phyloP scores from a whole-genome alignment of 1,284 basidiomycete species.

The Cystobasidium slooffiae region DNA sequence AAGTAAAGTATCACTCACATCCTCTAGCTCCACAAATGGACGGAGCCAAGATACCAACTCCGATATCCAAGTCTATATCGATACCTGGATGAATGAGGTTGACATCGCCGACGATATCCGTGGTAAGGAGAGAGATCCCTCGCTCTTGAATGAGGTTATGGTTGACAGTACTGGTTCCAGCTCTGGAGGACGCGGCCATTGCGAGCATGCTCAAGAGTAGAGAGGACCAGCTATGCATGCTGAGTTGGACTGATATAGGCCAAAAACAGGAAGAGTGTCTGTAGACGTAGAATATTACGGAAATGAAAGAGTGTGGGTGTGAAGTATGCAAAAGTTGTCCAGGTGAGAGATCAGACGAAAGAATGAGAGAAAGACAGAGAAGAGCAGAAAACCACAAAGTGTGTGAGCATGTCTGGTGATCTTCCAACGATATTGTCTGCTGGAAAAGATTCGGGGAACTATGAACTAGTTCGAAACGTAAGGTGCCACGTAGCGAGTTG shows the following conservation, averaged over 20 bases:
- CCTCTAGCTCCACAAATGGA: slow-evolving; percentile 6
- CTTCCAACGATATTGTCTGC: no score
- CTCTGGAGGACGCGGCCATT: not conserved
- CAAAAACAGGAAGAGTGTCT: no score
- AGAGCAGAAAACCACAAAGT: not conserved
- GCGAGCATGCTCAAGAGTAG: not conserved
- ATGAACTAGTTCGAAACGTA: no score
- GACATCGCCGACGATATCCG: slow-evolving; percentile 11
- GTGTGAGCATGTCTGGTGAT: not conserved
- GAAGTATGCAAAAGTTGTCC: not conserved
- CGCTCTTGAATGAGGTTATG: not conserved
- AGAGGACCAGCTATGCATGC: no score
- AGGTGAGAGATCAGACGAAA: not conserved
- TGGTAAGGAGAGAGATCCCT: not conserved
- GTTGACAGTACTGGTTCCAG: not conserved
- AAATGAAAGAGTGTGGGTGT: not conserved
- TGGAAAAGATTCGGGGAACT: no score
- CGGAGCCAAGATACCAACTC: slow-evolving; percentile 11
- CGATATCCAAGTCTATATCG: slow-evolving; percentile 14
- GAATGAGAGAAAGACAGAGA: not conserved
- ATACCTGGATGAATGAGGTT: slow-evolving; percentile 9
- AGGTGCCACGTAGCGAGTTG: no score
- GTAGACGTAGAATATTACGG: not conserved
- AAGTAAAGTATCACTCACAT: no score
- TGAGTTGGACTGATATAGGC: no score